Percentiles rank a stretch among this genome's conserved stretches.
Conservation (phyloP, 2,329 filamentous ascomycete species). For the Trichoderma guizhouense region DNA sequence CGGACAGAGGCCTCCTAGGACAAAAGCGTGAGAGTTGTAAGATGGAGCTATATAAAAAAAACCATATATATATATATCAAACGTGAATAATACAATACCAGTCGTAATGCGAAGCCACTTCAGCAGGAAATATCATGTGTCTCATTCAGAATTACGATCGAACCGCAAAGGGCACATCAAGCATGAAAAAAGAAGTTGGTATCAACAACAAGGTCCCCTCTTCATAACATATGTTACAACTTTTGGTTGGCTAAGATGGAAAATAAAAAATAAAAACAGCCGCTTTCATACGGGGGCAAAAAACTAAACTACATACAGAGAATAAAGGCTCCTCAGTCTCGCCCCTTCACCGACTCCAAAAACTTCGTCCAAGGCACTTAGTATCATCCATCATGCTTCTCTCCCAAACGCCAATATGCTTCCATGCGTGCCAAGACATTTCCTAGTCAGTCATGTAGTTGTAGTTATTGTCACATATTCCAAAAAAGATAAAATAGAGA, state of each 20-base stretch:
- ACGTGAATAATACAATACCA: not conserved
- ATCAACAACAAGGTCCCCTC: not conserved
- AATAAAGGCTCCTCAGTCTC: slow-evolving; percentile 7
- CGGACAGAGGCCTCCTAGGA: slow-evolving; percentile 72
- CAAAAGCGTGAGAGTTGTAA: slow-evolving; percentile 44
- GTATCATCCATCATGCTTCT: not conserved
- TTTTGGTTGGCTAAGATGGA: not conserved
- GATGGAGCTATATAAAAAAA: not conserved
- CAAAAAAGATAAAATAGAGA: not conserved
- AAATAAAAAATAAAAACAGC: not conserved
- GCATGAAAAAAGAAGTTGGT: slow-evolving; percentile 6
- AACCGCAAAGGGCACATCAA: not conserved
- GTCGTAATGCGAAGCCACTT: not conserved
- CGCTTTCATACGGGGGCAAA: slow-evolving; percentile 8
- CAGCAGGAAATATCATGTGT: not conserved
- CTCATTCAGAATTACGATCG: not conserved
- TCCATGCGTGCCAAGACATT: slow-evolving; percentile 48
- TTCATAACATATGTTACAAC: not conserved
- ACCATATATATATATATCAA: not conserved
- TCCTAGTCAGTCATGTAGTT: slow-evolving; percentile 16
- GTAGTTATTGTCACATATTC: slow-evolving; percentile 11
- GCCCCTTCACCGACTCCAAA: not conserved
- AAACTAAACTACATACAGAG: slow-evolving; percentile 15
- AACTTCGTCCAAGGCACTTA: not conserved
- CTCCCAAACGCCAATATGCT: slow-evolving; percentile 31